Evolutionary conservation across 2,329 filamentous ascomycete species (phyloP).

Genomic region (Penicillium sp.): DNA sequence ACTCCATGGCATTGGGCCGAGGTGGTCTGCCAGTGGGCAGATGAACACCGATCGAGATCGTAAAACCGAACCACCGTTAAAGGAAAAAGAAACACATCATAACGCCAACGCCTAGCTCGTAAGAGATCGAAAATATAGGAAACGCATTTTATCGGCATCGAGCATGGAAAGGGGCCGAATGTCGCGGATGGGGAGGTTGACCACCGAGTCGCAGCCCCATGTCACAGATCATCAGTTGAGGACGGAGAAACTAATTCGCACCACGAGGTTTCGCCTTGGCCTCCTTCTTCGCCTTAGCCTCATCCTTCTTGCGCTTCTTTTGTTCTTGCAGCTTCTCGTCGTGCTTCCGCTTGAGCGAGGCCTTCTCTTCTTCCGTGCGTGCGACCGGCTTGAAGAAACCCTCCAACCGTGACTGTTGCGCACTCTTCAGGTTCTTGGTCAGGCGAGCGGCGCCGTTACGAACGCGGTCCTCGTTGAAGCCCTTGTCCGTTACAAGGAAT

Average conservation of each 20-base stretch:
- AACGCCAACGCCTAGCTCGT: constrained; percentile 21
- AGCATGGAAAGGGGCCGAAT: background rate
- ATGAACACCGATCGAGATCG: constrained; percentile 1
- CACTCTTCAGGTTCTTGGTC: constrained; percentile 86
- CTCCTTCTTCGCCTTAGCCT: constrained; percentile 93
- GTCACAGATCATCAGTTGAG: background rate
- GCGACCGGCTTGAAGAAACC: constrained; percentile 95
- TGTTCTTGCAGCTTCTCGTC: constrained; percentile 89
- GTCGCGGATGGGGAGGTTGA: background rate
- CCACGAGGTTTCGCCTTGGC: constrained; percentile 83
- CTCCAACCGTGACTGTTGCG: constrained; percentile 87
- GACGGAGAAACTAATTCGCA: constrained; percentile 43
- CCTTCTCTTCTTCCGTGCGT: constrained; percentile 84
- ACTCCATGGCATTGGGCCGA: constrained; percentile 11
- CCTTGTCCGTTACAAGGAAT: constrained; percentile 90
- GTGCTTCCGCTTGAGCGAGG: constrained; percentile 84
- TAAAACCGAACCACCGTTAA: constrained; percentile 8
- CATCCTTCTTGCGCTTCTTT: constrained; percentile 93
- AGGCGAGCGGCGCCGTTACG: constrained; percentile 74
- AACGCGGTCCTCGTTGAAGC: constrained; percentile 94
- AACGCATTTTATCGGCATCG: background rate
- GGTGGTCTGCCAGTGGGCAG: background rate
- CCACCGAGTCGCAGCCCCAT: background rate
- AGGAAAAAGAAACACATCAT: constrained; percentile 7
- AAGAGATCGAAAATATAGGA: constrained; percentile 8